A percentile compares a stretch with the other conserved stretches of the same genome.
phyloP scores from a whole-genome alignment of 768 basidiomycete genomes.

The Mycena rebaudengoi region DNA sequence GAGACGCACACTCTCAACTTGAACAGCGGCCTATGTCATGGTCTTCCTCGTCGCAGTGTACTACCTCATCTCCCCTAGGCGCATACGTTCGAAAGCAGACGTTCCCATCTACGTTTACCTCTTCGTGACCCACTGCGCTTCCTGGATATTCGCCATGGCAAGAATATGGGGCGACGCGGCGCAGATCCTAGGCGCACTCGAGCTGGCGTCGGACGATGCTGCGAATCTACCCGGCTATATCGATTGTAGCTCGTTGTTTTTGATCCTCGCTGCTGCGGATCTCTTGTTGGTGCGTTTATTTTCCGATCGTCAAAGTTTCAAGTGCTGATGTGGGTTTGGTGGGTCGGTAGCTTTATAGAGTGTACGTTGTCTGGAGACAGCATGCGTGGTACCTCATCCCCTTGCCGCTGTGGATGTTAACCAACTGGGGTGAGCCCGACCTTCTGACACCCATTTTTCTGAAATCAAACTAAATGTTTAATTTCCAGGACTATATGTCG shows the following conservation, averaged over 20 bases:
- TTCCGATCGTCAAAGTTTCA: constrained; percentile 3
- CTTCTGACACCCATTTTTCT: not conserved
- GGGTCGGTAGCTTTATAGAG: constrained; percentile 15
- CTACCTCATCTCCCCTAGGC: not conserved
- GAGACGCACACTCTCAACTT: not conserved
- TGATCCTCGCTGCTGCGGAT: constrained; percentile 18
- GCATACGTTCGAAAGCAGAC: constrained; percentile 2
- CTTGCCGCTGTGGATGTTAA: not conserved
- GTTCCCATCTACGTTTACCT: constrained; percentile 17
- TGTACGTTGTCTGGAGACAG: constrained; percentile 8
- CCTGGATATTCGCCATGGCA: constrained; percentile 17
- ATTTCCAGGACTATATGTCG: not conserved
- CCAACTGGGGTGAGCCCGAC: not conserved
- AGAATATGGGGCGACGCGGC: constrained; percentile 15
- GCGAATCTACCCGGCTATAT: constrained; percentile 15
- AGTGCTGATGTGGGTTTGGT: constrained; percentile 9
- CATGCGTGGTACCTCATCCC: not conserved
- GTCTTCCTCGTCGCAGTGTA: not conserved
- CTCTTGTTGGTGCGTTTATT: constrained; percentile 12
- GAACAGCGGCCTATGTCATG: constrained; percentile 5
- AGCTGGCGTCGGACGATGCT: constrained; percentile 9
- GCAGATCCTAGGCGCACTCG: constrained; percentile 6
- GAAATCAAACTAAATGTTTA: not conserved
- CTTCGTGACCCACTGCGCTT: constrained; percentile 21
- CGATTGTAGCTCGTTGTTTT: constrained; percentile 17